These are phyloP conservation scores for Triticum timopheevii DNA, from an alignment of 176 grass and related monocot genomes.

Conservation along the genomic window DNA sequence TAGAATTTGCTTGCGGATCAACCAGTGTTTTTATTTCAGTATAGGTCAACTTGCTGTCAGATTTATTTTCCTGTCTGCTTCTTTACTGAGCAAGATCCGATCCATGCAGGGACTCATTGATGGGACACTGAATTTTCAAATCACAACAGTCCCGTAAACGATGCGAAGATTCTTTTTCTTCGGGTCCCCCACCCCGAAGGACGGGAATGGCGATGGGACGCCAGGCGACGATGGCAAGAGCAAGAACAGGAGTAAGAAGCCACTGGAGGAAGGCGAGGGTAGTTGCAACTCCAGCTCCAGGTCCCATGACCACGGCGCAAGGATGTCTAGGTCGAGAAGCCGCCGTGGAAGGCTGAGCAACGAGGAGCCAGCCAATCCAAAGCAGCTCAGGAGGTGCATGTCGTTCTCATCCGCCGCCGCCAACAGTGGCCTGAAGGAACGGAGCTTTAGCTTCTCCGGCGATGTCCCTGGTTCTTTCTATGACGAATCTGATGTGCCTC, in stretches of 20 bases:
- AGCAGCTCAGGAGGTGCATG: slow-evolving; percentile 10
- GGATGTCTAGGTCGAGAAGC: slow-evolving; percentile 17
- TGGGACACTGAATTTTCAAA: neutral
- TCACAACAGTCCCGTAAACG: neutral
- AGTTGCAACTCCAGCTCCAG: slow-evolving; percentile 8
- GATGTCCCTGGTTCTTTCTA: slow-evolving; percentile 25
- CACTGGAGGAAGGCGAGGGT: neutral
- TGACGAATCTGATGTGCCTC: neutral
- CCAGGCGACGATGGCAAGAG: neutral
- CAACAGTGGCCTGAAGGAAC: slow-evolving; percentile 27
- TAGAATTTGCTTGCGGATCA: too few species aligned
- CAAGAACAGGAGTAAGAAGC: neutral
- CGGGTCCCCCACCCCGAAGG: slow-evolving; percentile 12
- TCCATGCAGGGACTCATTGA: neutral
- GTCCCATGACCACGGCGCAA: neutral
- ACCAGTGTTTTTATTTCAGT: neutral
- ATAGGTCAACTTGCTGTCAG: neutral
- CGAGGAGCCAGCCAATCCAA: neutral
- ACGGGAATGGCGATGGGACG: neutral
- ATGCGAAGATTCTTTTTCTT: slow-evolving; percentile 51
- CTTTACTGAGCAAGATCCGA: neutral
- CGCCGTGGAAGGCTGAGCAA: neutral
- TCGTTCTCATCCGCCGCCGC: too few species aligned
- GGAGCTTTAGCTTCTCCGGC: slow-evolving; percentile 43
- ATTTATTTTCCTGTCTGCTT: neutral